These are phyloP conservation scores for Daldinia concentrica DNA, from an alignment of 495 filamentous ascomycete genomes.

Conservation along the genomic window DNA sequence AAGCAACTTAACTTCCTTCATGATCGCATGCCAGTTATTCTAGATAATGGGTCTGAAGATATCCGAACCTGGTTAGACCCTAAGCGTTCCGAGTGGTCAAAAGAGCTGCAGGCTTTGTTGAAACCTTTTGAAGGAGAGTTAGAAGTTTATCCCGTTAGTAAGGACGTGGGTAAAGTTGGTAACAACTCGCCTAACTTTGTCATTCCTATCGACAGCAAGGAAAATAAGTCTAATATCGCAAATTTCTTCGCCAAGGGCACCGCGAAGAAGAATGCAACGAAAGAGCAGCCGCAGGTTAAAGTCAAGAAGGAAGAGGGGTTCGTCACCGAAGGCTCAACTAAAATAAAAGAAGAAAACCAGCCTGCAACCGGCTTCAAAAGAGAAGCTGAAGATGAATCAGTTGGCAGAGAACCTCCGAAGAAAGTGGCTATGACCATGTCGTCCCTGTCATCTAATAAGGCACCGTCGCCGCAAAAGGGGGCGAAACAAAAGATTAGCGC, in stretches of 20 bases:
- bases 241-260: slow-evolving; percentile 80
- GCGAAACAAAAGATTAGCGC: slow-evolving; percentile 43
- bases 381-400: slow-evolving; percentile 55
- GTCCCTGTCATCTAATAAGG: slow-evolving; percentile 29
- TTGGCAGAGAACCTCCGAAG: slow-evolving; percentile 55
- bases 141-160: slow-evolving; percentile 84
- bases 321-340: slow-evolving; percentile 33
- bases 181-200: slow-evolving; percentile 87
- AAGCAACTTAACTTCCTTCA: slow-evolving; percentile 84
- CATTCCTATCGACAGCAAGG: slow-evolving; percentile 78
- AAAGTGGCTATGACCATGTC: slow-evolving; percentile 53
- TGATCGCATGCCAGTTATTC: slow-evolving; percentile 93
- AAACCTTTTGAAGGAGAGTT: slow-evolving; percentile 82
- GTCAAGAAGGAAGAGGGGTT: slow-evolving; percentile 42
- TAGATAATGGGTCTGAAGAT: slow-evolving; percentile 78
- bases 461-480: slow-evolving; percentile 25
- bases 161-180: slow-evolving; percentile 95
- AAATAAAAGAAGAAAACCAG: slow-evolving; percentile 31
- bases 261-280: slow-evolving; percentile 27
- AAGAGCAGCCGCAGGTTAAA: slow-evolving; percentile 45
- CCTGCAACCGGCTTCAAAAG: slow-evolving; percentile 62
- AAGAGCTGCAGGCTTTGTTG: slow-evolving; percentile 77
- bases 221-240: slow-evolving; percentile 90
- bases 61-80: slow-evolving; percentile 85
- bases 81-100: slow-evolving; percentile 72